Evolutionary conservation across 371 early-diverging fungal genomes (phyloP).

Genomic region (Smittium culicis): DNA sequence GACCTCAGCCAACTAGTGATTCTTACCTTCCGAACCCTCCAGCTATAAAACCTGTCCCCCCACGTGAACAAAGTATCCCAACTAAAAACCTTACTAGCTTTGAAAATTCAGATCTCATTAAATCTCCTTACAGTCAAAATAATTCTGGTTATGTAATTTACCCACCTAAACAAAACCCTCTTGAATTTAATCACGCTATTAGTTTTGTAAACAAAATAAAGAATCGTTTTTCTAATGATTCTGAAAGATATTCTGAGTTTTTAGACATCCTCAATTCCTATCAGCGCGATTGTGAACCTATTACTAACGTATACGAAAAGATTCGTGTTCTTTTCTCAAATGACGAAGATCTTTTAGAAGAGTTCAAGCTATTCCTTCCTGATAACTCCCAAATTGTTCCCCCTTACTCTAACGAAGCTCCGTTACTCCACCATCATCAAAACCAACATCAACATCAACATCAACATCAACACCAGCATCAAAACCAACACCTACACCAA

Average conservation of each 20-base stretch:
- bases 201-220: conserved; percentile 93
- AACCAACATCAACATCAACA: conserved; percentile 6
- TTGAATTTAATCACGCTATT: conserved; percentile 88
- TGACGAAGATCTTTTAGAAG: conserved; percentile 78
- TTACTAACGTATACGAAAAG: conserved; percentile 83
- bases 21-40: neutral
- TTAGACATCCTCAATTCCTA: conserved; percentile 89
- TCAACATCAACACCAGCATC: conserved; percentile 8
- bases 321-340: conserved; percentile 68
- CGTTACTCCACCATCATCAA: neutral
- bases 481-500: neutral
- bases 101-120: neutral
- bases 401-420: neutral
- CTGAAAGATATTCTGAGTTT: conserved; percentile 86
- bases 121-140: neutral
- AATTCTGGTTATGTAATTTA: neutral
- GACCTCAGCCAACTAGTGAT: neutral
- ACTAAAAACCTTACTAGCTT: neutral
- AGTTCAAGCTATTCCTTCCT: conserved; percentile 93
- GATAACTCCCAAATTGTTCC: conserved; percentile 33
- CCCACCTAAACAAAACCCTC: conserved; percentile 31
- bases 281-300: conserved; percentile 76
- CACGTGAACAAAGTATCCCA: neutral
- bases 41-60: neutral
- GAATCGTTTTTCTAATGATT: conserved; percentile 71